Conservation (phyloP, 2,329 filamentous ascomycete genomes). For the Meredithiella fracta region DNA sequence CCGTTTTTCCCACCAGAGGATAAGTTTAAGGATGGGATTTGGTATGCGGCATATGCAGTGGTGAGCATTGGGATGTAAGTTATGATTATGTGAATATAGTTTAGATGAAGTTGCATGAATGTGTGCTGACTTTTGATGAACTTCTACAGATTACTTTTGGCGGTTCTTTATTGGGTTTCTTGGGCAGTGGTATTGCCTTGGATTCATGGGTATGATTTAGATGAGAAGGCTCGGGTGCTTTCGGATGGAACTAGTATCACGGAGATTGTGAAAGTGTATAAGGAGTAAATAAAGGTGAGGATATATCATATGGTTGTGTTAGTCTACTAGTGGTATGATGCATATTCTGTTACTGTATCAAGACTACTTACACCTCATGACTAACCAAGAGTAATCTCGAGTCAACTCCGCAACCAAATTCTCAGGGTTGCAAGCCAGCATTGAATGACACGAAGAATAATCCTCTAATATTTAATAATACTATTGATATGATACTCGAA, state of each 20-base stretch:
- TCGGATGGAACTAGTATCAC: conserved; percentile 53
- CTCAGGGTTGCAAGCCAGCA: too few relatives aligned
- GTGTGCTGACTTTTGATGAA: not conserved
- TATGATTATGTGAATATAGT: too few relatives aligned
- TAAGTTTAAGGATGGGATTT: conserved; percentile 28
- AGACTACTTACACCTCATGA: too few relatives aligned
- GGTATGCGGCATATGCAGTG: conserved; percentile 38
- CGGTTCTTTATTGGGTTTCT: conserved; percentile 50
- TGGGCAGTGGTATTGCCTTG: conserved; percentile 46
- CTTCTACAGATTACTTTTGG: conserved; percentile 34
- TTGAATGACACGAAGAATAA: too few relatives aligned
- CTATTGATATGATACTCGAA: too few relatives aligned
- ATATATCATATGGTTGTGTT: too few relatives aligned
- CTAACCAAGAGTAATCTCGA: too few relatives aligned
- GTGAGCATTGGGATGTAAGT: conserved; percentile 37
- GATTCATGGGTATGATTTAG: conserved; percentile 42
- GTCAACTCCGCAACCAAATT: too few relatives aligned
- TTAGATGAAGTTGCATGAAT: too few relatives aligned
- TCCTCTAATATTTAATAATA: too few relatives aligned
- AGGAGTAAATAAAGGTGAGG: not conserved
- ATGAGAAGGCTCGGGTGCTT: conserved; percentile 43
- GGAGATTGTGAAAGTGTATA: conserved; percentile 27
- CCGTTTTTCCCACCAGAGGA: conserved; percentile 45
- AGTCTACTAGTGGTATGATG: too few relatives aligned
- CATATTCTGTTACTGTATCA: too few relatives aligned